Evolutionary conservation across 768 basidiomycete genomes (phyloP).

Genomic region (Auricularia auricula-judae): DNA sequence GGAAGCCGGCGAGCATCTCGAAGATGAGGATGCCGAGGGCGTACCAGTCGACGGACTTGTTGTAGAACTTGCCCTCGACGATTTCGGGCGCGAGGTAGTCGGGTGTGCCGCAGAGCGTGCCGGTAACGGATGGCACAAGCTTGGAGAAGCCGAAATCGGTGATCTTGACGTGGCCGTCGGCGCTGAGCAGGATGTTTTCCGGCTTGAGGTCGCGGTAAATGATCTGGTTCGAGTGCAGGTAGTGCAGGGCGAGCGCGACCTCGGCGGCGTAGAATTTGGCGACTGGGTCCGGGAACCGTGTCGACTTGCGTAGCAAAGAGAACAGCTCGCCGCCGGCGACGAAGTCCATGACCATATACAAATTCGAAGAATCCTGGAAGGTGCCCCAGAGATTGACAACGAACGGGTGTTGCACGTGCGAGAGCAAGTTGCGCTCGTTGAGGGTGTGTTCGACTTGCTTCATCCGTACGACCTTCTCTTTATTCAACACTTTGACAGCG

Average conservation of each 20-base stretch:
- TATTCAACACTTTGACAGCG: slow-evolving; percentile 89
- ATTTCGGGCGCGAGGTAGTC: slow-evolving; percentile 93
- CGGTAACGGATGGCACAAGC: slow-evolving; percentile 73
- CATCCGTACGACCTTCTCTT: slow-evolving; percentile 82
- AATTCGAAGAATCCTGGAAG: slow-evolving; percentile 83
- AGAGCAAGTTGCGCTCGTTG: slow-evolving; percentile 83
- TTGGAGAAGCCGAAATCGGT: slow-evolving; percentile 98
- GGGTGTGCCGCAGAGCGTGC: slow-evolving; percentile 92
- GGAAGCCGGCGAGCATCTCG: slow-evolving; percentile 94
- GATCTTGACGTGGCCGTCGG: slow-evolving; percentile 95
- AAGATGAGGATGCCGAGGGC: slow-evolving; percentile 94
- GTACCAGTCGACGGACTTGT: slow-evolving; percentile 98
- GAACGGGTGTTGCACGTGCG: slow-evolving; percentile 80
- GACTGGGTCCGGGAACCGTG: slow-evolving; percentile 93
- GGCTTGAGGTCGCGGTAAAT: slow-evolving; percentile 98
- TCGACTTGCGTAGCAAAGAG: slow-evolving; percentile 81
- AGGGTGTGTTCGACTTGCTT: slow-evolving; percentile 98
- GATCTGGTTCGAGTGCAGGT: slow-evolving; percentile 78
- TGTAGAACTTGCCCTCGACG: slow-evolving; percentile 36
- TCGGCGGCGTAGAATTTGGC: slow-evolving; percentile 97
- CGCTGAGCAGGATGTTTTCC: slow-evolving; percentile 86
- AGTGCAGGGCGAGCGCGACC: slow-evolving; percentile 84
- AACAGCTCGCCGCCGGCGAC: slow-evolving; percentile 96
- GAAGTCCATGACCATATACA: slow-evolving; percentile 98
- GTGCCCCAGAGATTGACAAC: slow-evolving; percentile 95